Percentiles rank a stretch among this genome's conserved stretches.
Evolutionary conservation across 768 basidiomycete genomes (phyloP).

Genomic region (Kondoa malvinella): DNA sequence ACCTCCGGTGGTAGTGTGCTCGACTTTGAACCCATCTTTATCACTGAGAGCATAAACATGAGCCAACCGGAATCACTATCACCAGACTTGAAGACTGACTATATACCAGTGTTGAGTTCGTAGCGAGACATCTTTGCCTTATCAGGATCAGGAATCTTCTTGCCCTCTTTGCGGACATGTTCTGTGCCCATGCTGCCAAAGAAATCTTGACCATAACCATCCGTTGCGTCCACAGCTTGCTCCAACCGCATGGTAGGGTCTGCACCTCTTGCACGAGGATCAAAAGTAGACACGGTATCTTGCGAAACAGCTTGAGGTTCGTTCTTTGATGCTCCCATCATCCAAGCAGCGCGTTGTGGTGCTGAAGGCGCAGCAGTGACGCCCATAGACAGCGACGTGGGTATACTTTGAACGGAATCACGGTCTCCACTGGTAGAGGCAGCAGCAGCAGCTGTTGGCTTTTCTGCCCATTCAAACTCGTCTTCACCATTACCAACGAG

Average conservation of each 20-base stretch:
- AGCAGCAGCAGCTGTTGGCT: constrained; percentile 52
- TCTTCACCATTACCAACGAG: constrained; percentile 50
- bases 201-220: constrained; percentile 30
- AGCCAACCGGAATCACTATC: too few species aligned
- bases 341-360: constrained; percentile 67
- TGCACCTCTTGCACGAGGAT: constrained; percentile 12
- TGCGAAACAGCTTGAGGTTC: constrained; percentile 26
- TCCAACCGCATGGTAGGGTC: constrained; percentile 17
- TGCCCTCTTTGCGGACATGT: constrained; percentile 39
- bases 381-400: constrained; percentile 53
- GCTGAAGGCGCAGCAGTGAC: constrained; percentile 45
- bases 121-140: constrained; percentile 41
- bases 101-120: constrained; percentile 33
- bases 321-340: constrained; percentile 39
- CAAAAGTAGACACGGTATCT: constrained; percentile 24
- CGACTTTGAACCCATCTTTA: constrained; percentile 38
- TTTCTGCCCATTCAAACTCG: constrained; percentile 68
- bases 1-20: constrained; percentile 38
- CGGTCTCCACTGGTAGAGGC: constrained; percentile 2
- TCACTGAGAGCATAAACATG: too few species aligned
- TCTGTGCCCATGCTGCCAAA: constrained; percentile 19
- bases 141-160: constrained; percentile 50
- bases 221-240: constrained; percentile 26
- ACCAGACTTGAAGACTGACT: too few species aligned
- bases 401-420: constrained; percentile 47